phyloP scores from a whole-genome alignment of 768 basidiomycete species.

The Hemileccinum impolitum region DNA sequence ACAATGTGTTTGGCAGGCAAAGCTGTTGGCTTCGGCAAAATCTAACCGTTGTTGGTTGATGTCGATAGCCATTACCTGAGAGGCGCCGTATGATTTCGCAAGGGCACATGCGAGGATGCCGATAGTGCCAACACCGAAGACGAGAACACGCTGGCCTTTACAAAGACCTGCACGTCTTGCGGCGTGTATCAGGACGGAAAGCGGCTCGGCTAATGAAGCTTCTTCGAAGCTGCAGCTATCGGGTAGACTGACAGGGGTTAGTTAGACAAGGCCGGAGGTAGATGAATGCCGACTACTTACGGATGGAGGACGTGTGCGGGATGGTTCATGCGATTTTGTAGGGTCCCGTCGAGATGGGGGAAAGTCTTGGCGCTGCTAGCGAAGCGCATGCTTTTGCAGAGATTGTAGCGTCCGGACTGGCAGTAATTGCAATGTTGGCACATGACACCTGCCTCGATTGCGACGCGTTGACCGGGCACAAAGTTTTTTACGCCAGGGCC shows the following conservation, averaged over 20 bases:
- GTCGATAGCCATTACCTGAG: slow-evolving; percentile 74
- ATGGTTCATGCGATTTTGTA: slow-evolving; percentile 86
- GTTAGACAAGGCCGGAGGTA: slow-evolving; percentile 9
- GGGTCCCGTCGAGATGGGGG: slow-evolving; percentile 90
- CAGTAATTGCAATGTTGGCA: slow-evolving; percentile 76
- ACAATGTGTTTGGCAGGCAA: slow-evolving; percentile 71
- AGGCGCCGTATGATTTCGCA: slow-evolving; percentile 67
- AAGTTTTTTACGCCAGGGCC: slow-evolving; percentile 66
- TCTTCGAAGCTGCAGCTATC: slow-evolving; percentile 71
- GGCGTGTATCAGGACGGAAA: slow-evolving; percentile 82
- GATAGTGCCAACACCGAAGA: slow-evolving; percentile 92
- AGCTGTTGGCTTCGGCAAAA: slow-evolving; percentile 73
- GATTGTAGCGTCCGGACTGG: slow-evolving; percentile 79
- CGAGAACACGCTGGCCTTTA: slow-evolving; percentile 69
- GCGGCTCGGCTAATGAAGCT: slow-evolving; percentile 89
- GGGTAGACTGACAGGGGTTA: slow-evolving; percentile 54
- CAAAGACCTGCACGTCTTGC: slow-evolving; percentile 42
- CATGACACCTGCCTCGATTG: slow-evolving; percentile 90
- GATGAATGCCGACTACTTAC: slow-evolving; percentile 44
- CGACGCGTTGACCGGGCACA: slow-evolving; percentile 79
- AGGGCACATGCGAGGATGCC: slow-evolving; percentile 87
- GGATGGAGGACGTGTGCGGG: slow-evolving; percentile 83
- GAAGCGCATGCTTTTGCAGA: slow-evolving; percentile 89
- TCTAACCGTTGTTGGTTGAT: slow-evolving; percentile 81
- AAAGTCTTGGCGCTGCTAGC: slow-evolving; percentile 86